These are phyloP conservation scores for Vinca minor DNA, from an alignment of 257 asterid genomes.

Conservation along the genomic window DNA sequence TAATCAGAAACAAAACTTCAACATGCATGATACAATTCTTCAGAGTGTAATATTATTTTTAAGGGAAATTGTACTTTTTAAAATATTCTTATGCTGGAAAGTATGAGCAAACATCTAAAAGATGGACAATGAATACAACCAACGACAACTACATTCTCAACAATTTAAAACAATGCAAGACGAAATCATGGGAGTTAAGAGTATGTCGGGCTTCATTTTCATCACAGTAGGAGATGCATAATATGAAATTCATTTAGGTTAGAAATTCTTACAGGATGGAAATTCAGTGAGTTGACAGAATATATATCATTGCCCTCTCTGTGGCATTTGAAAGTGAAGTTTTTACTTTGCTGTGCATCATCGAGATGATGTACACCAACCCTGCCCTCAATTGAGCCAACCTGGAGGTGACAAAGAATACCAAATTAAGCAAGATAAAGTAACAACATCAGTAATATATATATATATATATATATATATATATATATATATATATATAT, in stretches of 20 bases:
- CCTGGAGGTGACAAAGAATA: constrained; percentile 32
- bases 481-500: too few species aligned
- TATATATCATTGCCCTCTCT: constrained; percentile 79
- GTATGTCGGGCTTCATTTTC: not conserved
- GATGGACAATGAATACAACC: not conserved
- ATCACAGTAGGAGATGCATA: not conserved
- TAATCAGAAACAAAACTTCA: not conserved
- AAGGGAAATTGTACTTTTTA: not conserved
- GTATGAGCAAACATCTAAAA: not conserved
- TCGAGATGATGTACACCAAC: constrained; percentile 96
- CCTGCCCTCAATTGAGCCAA: constrained; percentile 98
- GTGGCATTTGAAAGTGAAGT: constrained; percentile 97
- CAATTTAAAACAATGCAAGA: not conserved
- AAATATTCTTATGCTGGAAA: not conserved
- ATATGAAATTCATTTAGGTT: not conserved
- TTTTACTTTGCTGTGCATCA: constrained; percentile 66
- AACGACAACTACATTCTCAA: not conserved
- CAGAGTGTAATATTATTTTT: not conserved
- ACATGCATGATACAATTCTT: not conserved
- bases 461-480: too few species aligned
- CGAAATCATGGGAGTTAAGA: not conserved
- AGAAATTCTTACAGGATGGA: constrained; percentile 82
- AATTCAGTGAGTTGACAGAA: constrained; percentile 85
- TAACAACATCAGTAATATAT: not conserved
- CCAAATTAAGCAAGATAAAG: not conserved